Base-by-base conservation (phyloP, 352 stramenopile species). In the Pythium grandisporangium region DNA sequence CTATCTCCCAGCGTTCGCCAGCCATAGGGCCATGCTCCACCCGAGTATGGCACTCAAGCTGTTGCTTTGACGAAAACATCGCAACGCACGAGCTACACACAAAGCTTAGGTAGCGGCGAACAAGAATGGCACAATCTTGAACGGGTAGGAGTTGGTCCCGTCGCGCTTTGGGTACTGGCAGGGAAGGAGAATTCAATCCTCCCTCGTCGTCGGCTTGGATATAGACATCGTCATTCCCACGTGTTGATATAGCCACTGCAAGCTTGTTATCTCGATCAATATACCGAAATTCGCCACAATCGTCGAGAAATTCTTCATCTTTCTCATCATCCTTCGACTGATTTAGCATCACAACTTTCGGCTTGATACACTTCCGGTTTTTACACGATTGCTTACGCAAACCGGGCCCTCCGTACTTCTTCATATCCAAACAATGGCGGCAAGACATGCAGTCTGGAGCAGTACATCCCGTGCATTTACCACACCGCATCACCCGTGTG, bases 361-460 rank as follows among this genome's bases (percentile, higher is more conserved):
- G 75, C 13, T 56, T 53, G 52, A 85, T 67, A 33, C 76, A 88
- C 42, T 84, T 86, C 30, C 75, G 72, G 30, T 66, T 65, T 44
- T 88, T 88, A 55, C 78, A 91, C 20, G 75, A 88, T 55, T 89
- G 78, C 37, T 91, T 91, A 21, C 78, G 63, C 22, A 84, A 55
- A 43, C 78, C 78, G 22, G 75, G 78, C 17, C 78, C 78, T 45
- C 78, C 78, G 30, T 89, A 86, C 38, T 91, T 91, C 55, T 87
- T 87, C 78, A 87, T 91, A 36, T 91, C 78, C 41, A 72, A 55
- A 34, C 78, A 91, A 41, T 89, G 67, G 26, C 63, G 67, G 45
- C 78, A 91, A 37, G 80, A 84, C 57, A 84, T 60, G 46, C 78
- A 91, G 37, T 91, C 78, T 13, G 66, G 57, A 20, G 79, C 71